Evolutionary conservation across 345 rosid species (phyloP), one percentile per base, ranked within the genome.

Genomic region (Boechera retrofracta): DNA sequence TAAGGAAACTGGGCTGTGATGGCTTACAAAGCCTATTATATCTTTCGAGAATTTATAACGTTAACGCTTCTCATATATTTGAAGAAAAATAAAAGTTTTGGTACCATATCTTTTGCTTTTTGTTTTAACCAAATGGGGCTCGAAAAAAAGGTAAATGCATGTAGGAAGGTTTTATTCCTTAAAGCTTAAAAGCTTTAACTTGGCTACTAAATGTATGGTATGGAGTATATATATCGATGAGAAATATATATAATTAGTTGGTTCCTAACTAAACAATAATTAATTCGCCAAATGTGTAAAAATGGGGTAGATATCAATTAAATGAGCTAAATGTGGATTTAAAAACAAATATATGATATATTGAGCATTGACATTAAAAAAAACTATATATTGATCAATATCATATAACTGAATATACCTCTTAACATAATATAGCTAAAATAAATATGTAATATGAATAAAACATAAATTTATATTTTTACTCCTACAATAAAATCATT

Each of bases 101-200:
- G 28, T 47, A 65, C 69, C 54, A 59, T 35, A 16, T 26, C 75
- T 71, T 35, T 60, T 62, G 49, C 52, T 28, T 73, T 72, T 28
- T 51, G 24, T 33, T 18, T 21, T 51, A 73, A 48, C n/a, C 7
- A 52, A 48, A 71, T 71, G 18, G 12, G 49, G 9, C 21, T 51
- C 4, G 11, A 13, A 29, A 51, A 45, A 53, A 53, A 16, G 24
- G 24, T 21, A 21, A 21, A 21, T 21, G 24, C 24, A 21, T 21
- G 24, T 21, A 21, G 24, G 24, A 21, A 53, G 28, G n/a, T n/a
- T 47, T 5, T 15, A n/a, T 48, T 48, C 1, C 54, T 7, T 49
- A 49, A 18, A 42, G 74, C 45, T 38, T 7, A 56, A 69, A 71
- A 71, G 67, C 75, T 72, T 69, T 52, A 54, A 72, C 51, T 51